Base-by-base conservation (phyloP, 2,329 filamentous ascomycete species). In the Apiospora marii region DNA sequence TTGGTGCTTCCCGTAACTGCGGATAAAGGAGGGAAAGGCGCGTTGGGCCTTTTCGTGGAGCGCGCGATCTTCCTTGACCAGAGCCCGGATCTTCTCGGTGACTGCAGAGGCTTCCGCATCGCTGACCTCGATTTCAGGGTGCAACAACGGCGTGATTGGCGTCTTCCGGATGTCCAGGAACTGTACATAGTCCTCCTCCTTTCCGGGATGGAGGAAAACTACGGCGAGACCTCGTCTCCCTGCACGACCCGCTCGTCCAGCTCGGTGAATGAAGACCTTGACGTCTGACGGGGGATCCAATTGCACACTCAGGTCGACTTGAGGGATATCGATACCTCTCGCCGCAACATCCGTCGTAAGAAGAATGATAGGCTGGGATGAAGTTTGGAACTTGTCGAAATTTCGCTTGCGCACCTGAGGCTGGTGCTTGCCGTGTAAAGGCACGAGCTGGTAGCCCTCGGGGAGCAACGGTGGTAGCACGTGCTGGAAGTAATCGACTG, bases 231-330 rank as follows among this genome's bases (percentile, higher is more conserved):
- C 96, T 74, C 92, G 92, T 74, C 96, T 89, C 0, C 95, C 95
- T 80, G 98, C 98, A 30, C 96, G 89, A 0, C 96, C 96, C 0
- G 96, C 94, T 75, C 96, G 89, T 1, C 96, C 96, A 41, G 96
- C 93, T 6, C 96, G 92, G 82, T 99, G 96, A 73, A 99, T 94
- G 79, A 98, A 98, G 14, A 93, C 95, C 81, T 98, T 98, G 0
- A 95, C 94, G 78, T 98, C 95, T 53, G 92, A 94, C 1, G 79
- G 94, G 83, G 78, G 93, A 80, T 98, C 95, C 61, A 98, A 87
- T 80, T 98, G 96, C 0, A 98, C 89, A 5, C 98, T 95, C 1
- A 98, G 87, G 80, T 98, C 96, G 51, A 98, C 95, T 72, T 95
- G 91, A 0, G 95, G 95, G 71, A 98, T 96, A 80, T 98, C 96